Base-by-base conservation (phyloP, 208 protist genomes). In the Naegleria lovaniensis region DNA sequence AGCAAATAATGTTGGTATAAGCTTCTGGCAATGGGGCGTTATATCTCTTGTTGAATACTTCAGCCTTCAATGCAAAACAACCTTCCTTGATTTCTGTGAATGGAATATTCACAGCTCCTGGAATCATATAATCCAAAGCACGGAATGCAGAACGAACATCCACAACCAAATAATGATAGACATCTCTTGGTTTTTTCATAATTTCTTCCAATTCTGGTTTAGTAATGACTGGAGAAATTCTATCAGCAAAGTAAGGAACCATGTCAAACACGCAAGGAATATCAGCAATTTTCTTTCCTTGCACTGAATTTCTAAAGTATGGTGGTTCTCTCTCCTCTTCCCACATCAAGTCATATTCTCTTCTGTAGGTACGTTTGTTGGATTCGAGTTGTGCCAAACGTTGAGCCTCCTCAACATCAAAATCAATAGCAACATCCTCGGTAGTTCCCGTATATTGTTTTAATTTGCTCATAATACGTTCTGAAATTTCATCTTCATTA, bases 271-370 rank as follows among this genome's bases (percentile, higher is more conserved):
- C 9, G 36, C 67, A 79, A 36, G 67, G 67, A 36, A 79, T 79
- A 36, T 79, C 67, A 2, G 67, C 67, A 79, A 79, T 79, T 33
- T 79, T 79, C 67, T 79, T 79, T 79, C 67, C 67, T 79, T 79
- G 67, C 19, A 79, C 67, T 15, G 67, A 15, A 13, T 29, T 79
- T 79, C n/a, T 79, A 79, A 79, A 79, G 67, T 79, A 79, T 79
- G 19, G 29, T 79, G 67, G 67, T 79, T 79, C 67, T 79, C 67
- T 79, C n/a, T 79, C 67, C 7, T 79, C 67, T 79, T 79, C 67
- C 67, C 67, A 79, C 67, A 79, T 15, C 19, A 79, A 13, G n/a
- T 79, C 67, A 33, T 79, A 79, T 79, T 79, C 67, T 79, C 67
- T 79, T 79, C 67, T 79, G n/a, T 79, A 79, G 7, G 67, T 79